phyloP scores from a whole-genome alignment of 2,329 filamentous ascomycete species.

The Cladosporium velox region DNA sequence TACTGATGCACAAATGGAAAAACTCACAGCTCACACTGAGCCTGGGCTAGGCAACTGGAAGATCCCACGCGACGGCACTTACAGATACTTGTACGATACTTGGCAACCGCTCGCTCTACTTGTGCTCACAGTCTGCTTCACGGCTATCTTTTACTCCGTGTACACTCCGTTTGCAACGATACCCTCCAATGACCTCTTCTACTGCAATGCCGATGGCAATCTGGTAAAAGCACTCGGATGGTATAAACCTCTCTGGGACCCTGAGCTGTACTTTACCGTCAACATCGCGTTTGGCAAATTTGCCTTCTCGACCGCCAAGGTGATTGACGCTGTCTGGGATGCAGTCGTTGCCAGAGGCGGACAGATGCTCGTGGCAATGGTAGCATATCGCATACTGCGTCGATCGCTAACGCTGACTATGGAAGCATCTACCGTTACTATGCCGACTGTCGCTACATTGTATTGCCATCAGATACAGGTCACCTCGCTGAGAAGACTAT shows the following conservation, averaged over 20 bases:
- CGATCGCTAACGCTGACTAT: conserved; percentile 7
- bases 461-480: conserved; percentile 7
- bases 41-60: background rate
- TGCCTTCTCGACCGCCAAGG: conserved; percentile 22
- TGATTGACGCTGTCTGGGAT: conserved; percentile 27
- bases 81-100: background rate
- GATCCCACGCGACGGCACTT: background rate
- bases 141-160: background rate
- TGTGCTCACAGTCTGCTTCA: background rate
- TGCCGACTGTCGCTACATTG: background rate
- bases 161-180: background rate
- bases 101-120: conserved; percentile 1
- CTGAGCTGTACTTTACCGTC: conserved; percentile 20
- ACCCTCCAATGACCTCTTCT: background rate
- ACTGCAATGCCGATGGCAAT: conserved; percentile 20
- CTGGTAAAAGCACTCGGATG: background rate
- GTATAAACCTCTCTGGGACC: conserved; percentile 22
- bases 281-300: conserved; percentile 22
- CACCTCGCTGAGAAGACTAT: background rate
- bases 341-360: conserved; percentile 22
- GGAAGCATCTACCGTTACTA: background rate
- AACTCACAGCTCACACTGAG: background rate
- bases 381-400: background rate
- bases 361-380: conserved; percentile 20
- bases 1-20: background rate